Evolutionary conservation across 768 basidiomycete species (phyloP), one percentile per base, ranked within the genome.

Genomic region (Calocybe indica): DNA sequence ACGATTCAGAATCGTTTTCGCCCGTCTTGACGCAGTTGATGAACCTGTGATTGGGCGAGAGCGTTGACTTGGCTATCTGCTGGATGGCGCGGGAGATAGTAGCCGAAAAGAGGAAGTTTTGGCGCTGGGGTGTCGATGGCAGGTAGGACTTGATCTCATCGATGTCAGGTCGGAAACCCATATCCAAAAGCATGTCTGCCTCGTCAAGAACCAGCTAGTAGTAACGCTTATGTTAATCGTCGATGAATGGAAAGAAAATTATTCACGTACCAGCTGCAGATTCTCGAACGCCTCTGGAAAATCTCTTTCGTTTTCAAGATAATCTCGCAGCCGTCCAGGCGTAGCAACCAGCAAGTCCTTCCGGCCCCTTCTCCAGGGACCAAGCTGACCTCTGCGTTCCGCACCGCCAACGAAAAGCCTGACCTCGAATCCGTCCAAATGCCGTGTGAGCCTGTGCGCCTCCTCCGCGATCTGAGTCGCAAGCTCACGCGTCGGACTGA

Each of bases 31-130:
- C 81, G 46, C 83, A 84, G 64, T 94, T 80, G 60, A 96, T 79
- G 64, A 82, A 88, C 37, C 62, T 59, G 63, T 91, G 82, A 48
- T 82, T 76, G 31, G 66, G 65, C 15, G 80, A 68, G 9, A 95
- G 67, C 14, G 78, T 72, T 13, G 71, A 64, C 3, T 74, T 68
- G 0, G 90, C 86, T 48, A 94, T 72, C 57, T 87, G 78, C 37
- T 78, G 80, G 52, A 96, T 85, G 3, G 75, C 74, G 3, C 63
- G 71, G 0, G 88, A 84, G 33, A 94, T 81, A 2, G 92, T 94
- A 15, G 93, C 92, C 10, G 88, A 91, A 67, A 95, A 93, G 47
- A 97, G 72, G 68, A 95, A 85, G 0, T 92, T 95, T 60, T 94
- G 92, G n/a, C 92, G 82, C 45, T 79, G 61, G 0, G 83, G 78